Percentiles rank a stretch among this genome's conserved stretches.
Evolutionary conservation across 2,329 filamentous ascomycete species (phyloP).

Genomic region (Teratosphaeria viscida): DNA sequence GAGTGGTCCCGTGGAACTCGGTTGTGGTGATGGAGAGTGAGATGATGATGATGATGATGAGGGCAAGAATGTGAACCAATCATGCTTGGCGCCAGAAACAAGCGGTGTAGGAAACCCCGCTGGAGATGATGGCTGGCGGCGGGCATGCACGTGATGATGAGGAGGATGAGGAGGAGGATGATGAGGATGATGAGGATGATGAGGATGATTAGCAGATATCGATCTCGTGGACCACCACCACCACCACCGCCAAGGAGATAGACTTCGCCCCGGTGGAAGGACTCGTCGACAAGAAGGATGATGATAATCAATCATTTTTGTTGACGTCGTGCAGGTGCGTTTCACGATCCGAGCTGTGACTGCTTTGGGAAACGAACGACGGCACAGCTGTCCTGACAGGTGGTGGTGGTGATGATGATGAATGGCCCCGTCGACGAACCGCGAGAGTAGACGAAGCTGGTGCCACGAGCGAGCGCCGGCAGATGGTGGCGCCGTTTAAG

Average conservation of each 20-base stretch:
- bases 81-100: not conserved
- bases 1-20: not conserved
- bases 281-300: not conserved
- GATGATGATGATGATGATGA: not conserved
- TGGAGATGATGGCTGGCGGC: not conserved
- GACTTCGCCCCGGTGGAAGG: not conserved
- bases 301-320: not conserved
- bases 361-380: not conserved
- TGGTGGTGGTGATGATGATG: not conserved
- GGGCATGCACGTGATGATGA: too few relatives aligned
- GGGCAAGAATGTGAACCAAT: not conserved
- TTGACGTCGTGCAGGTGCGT: conserved; percentile 3
- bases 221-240: not conserved
- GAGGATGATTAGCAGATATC: not conserved
- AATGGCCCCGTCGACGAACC: not conserved
- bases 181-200: too few relatives aligned
- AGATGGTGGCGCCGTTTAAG: conserved; percentile 12
- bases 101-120: not conserved
- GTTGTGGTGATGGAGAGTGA: conserved; percentile 2
- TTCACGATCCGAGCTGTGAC: conserved; percentile 1
- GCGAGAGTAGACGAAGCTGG: not conserved
- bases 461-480: not conserved
- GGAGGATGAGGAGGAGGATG: too few relatives aligned
- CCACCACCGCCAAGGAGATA: not conserved
- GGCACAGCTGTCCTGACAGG: not conserved